A percentile compares a stretch with the other conserved stretches of the same genome.
Conservation (phyloP, 169 alveolate genomes). For the Babesia gibsoni region DNA sequence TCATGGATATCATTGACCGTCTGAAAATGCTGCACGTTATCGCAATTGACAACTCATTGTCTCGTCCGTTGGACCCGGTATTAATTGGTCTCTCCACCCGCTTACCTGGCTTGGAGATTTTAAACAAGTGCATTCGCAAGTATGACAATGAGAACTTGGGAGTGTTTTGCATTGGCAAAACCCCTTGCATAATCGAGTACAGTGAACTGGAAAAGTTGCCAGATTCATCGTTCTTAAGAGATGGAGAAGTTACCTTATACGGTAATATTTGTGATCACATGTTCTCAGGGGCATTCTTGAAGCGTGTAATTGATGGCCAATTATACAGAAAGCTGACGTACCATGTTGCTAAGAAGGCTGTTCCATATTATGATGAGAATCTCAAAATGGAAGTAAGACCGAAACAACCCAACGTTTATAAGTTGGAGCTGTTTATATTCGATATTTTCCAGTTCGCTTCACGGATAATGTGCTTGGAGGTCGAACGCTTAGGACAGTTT, state of each 20-base stretch:
- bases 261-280: constrained; percentile 77
- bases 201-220: constrained; percentile 46
- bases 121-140: constrained; percentile 49
- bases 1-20: constrained; percentile 9
- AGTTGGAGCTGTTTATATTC: constrained; percentile 72
- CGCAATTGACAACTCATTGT: constrained; percentile 47
- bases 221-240: constrained; percentile 2
- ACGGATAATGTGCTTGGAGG: constrained; percentile 45
- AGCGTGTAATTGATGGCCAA: constrained; percentile 48
- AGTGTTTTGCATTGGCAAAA: constrained; percentile 34
- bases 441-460: constrained; percentile 68
- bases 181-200: constrained; percentile 49
- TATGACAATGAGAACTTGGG: constrained; percentile 44
- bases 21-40: constrained; percentile 43
- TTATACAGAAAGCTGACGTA: constrained; percentile 56
- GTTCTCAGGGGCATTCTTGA: constrained; percentile 60
- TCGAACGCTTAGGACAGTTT: constrained; percentile 33
- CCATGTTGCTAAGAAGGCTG: constrained; percentile 61
- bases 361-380: background rate
- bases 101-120: constrained; percentile 35
- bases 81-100: constrained; percentile 28
- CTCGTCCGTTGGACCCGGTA: constrained; percentile 60
- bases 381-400: background rate
- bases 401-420: constrained; percentile 49
- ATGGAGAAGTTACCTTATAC: background rate